Percentiles rank a stretch among this genome's conserved stretches.
These are phyloP conservation scores for Crinitomyces ghanaensis DNA, from an alignment of 805 yeast genomes.

Conservation along the genomic window DNA sequence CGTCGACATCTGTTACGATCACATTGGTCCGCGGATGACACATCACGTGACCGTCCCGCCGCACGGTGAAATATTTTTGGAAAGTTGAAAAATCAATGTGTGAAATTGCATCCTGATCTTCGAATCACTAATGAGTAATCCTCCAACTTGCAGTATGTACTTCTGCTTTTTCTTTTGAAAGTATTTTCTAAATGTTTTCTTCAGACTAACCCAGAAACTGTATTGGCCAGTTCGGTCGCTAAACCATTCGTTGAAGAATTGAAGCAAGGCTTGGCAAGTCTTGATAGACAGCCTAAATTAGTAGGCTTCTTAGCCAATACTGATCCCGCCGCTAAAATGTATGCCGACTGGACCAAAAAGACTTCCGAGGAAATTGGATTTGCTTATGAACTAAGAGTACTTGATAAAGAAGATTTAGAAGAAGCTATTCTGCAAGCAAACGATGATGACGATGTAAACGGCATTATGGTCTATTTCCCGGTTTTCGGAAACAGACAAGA, in stretches of 20 bases:
- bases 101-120: no score
- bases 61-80: not conserved
- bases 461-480: conserved; percentile 96
- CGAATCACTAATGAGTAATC: conserved; percentile 1
- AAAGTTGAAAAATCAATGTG: no score
- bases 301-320: conserved; percentile 88
- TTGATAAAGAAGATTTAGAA: conserved; percentile 74
- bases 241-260: conserved; percentile 72
- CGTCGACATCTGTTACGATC: no score
- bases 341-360: conserved; percentile 92
- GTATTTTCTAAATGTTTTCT: not conserved
- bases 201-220: conserved; percentile 41
- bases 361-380: conserved; percentile 83
- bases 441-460: conserved; percentile 61
- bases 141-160: conserved; percentile 4
- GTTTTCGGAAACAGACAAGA: conserved; percentile 94
- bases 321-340: conserved; percentile 92
- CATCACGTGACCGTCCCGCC: not conserved
- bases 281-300: conserved; percentile 54
- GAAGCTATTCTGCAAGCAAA: conserved; percentile 76
- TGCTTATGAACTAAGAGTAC: conserved; percentile 62
- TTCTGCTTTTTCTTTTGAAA: not conserved
- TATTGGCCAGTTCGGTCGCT: conserved; percentile 79
- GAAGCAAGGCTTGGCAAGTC: conserved; percentile 38
- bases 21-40: not conserved